A percentile compares a stretch with the other conserved stretches of the same genome.
phyloP scores from a whole-genome alignment of 129 eudicot species.

The Arctium minus region DNA sequence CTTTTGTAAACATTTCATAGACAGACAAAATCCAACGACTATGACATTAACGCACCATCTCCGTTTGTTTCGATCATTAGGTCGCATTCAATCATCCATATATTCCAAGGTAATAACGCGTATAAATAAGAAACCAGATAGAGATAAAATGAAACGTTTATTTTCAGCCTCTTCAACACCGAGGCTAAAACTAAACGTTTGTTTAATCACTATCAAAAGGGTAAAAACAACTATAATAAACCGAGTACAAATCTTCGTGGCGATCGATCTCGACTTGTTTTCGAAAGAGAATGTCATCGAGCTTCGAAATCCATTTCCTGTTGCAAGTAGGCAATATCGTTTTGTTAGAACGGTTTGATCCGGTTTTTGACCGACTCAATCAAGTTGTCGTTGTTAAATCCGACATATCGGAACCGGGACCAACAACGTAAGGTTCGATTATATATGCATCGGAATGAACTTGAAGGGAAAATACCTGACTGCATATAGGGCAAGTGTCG shows the following conservation, averaged over 20 bases:
- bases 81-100: not conserved
- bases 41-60: not conserved
- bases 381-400: not conserved
- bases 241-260: slow-evolving; percentile 6
- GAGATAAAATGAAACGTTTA: not conserved
- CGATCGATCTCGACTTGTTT: not conserved
- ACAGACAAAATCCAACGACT: not conserved
- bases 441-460: not conserved
- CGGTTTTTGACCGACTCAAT: not conserved
- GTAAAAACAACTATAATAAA: slow-evolving; percentile 17
- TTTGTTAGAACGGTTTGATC: slow-evolving; percentile 3
- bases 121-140: not conserved
- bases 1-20: no score
- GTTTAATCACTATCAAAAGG: slow-evolving; percentile 14
- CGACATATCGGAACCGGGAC: not conserved
- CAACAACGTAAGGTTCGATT: no score
- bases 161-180: not conserved
- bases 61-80: not conserved
- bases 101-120: not conserved
- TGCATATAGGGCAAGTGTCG: slow-evolving; percentile 76
- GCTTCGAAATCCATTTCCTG: slow-evolving; percentile 72
- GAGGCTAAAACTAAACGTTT: not conserved
- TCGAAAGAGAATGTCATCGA: slow-evolving; percentile 7
- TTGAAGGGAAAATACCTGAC: slow-evolving; percentile 44
- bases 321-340: not conserved